Evolutionary conservation across 768 basidiomycete genomes (phyloP), one percentile per base, ranked within the genome.

Genomic region (Rhizopogon sp.): DNA sequence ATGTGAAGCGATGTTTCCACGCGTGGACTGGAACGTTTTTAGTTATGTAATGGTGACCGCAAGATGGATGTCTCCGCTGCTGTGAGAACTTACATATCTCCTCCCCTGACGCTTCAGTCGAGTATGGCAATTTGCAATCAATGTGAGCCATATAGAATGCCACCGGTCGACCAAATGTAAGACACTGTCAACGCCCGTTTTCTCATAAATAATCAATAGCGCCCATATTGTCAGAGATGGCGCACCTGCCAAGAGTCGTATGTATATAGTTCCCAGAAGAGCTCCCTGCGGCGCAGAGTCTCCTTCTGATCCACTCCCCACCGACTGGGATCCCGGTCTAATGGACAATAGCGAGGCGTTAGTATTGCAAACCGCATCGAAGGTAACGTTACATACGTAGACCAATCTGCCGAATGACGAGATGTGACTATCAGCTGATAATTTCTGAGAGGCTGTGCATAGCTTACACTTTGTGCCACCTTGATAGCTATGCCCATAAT

Each of bases 401-500:
- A 29, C 85, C 85, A 70, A 87, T 86, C 85, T 87, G 56, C 50
- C 43, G 40, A 59, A 53, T 49, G 13, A 20, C 6, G 33, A 43
- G 20, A 43, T 25, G 56, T 56, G 46, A 49, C 50, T 43, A 56
- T 22, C 29, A 47, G 33, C 14, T 47, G n/a, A 46, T 17, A 37
- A 13, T 13, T 43, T 42, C 28, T 39, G 20, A 50, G 17, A 17
- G 55, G 56, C 40, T 25, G 58, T 60, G 61, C 55, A 64, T 55
- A 55, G 74, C 85, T 74, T 64, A 87, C 85, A 62, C 83, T 85
- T 66, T 87, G 85, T 17, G 81, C 82, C 55, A 87, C 73, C 71
- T 85, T 87, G 57, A 87, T 80, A 43, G 84, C 82, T 47, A 86
- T 75, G 14, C 85, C 85, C 75, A 86, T 85, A 51, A 83, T 78